Evolutionary conservation across 2,329 filamentous ascomycete genomes (phyloP), one percentile per base, ranked within the genome.

Genomic region (Monosporascus sp.): DNA sequence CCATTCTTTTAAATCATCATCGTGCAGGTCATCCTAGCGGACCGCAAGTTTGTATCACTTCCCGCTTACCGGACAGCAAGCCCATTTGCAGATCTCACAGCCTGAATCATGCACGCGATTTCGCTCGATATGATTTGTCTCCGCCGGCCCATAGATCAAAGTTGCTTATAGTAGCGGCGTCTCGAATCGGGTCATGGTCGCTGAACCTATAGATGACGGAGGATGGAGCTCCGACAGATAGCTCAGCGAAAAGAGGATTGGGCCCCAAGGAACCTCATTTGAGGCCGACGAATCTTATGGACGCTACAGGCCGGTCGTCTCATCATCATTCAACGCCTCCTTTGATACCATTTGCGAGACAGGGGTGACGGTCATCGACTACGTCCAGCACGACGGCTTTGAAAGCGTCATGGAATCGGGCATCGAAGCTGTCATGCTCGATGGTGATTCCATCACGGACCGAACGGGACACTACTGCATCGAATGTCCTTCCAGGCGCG

Each of bases 211-310:
- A 14, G 31, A 14, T 14, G 11, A 34, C 4, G 31, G 31, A 14
- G 9, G 27, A 31, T 31, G 31, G 5, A 14, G 31, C 31, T 34
- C 31, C 31, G 31, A 14, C 31, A 14, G 31, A 34, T 34, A 11
- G 0, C 71, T 88, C 0, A 55, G 68, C 11, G 82, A 81, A 7
- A 80, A 80, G 50, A 76, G 84, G 2, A 82, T 89, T 25, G 86
- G 86, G 3, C 75, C 89, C 3, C 81, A 85, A 0, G 74, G 79
- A 18, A 85, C 86, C 57, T 72, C 80, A 2, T 72, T 88, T 36
- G 70, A 72, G n/a, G 44, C 60, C 4, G 54, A 53, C 18, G 54
- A 54, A 25, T 3, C 22, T 31, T 6, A 52, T 51, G 24, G 51
- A 53, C n/a, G 54, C 34, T 47, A 54, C 31, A 17, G 58, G 57